These are phyloP conservation scores for Dimargaris verticillata DNA, from an alignment of 192 early-diverging fungal species.

Conservation along the genomic window DNA sequence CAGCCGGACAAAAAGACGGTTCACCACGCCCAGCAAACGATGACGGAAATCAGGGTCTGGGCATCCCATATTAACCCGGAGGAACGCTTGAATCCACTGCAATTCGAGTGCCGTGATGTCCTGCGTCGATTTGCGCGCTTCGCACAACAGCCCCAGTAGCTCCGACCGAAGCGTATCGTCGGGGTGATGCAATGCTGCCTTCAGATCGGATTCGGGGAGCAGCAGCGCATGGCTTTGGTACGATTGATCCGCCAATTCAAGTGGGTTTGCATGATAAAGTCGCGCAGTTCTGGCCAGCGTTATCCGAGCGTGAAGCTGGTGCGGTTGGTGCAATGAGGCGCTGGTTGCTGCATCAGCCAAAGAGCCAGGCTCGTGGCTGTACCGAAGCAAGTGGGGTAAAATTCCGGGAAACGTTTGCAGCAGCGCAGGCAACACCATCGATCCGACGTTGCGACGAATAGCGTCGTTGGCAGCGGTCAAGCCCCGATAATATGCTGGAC, in stretches of 20 bases:
- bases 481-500: not conserved
- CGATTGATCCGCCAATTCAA: too few species aligned
- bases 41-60: slow-evolving; percentile 73
- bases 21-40: slow-evolving; percentile 40
- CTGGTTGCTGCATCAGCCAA: too few species aligned
- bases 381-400: not conserved
- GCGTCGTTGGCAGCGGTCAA: not conserved
- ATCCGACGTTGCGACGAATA: not conserved
- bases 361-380: too few species aligned
- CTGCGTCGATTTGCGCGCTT: slow-evolving; percentile 46
- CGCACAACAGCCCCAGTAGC: slow-evolving; percentile 64
- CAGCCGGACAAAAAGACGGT: slow-evolving; percentile 42
- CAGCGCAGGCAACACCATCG: not conserved
- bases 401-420: not conserved
- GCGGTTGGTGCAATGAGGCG: too few species aligned
- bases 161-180: slow-evolving; percentile 60
- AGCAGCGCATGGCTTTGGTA: too few species aligned
- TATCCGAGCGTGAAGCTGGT: too few species aligned
- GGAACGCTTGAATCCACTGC: slow-evolving; percentile 42
- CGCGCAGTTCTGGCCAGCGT: too few species aligned
- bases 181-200: slow-evolving; percentile 47
- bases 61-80: slow-evolving; percentile 50
- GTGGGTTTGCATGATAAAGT: too few species aligned
- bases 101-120: slow-evolving; percentile 44
- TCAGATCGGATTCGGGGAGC: slow-evolving; percentile 20